Evolutionary conservation across 352 stramenopile genomes (phyloP).

Genomic region (Globisporangium canariense): DNA sequence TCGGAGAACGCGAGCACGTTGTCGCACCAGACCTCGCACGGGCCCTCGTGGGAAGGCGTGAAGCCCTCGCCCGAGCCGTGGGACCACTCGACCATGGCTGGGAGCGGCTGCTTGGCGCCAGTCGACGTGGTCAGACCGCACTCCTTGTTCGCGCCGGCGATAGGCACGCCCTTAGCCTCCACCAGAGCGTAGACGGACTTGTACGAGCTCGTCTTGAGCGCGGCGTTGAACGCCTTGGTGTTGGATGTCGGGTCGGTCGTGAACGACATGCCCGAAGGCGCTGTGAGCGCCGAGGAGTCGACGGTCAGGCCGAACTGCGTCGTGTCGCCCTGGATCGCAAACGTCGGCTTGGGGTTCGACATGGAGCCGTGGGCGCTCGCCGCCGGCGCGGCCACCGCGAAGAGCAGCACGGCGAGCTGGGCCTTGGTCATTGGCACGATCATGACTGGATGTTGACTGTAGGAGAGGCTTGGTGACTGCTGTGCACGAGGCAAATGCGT

Average conservation of each 20-base stretch:
- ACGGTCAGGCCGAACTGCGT: neutral
- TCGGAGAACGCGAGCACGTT: constrained; percentile 38
- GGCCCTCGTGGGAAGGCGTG: constrained; percentile 3
- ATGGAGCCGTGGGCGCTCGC: neutral
- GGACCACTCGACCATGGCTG: too few species aligned
- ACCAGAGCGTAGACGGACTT: neutral
- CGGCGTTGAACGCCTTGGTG: neutral
- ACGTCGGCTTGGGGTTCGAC: neutral
- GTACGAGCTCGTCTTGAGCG: neutral
- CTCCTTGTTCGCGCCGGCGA: neutral
- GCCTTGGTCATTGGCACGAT: too few species aligned
- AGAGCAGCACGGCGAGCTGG: too few species aligned
- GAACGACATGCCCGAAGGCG: neutral
- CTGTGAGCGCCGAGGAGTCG: neutral
- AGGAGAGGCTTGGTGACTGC: too few species aligned
- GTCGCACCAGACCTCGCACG: constrained; percentile 54
- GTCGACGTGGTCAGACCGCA: neutral
- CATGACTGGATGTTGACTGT: too few species aligned
- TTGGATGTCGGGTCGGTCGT: neutral
- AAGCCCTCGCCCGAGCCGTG: too few species aligned
- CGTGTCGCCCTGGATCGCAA: neutral
- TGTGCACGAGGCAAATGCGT: too few species aligned
- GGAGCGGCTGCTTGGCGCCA: too few species aligned
- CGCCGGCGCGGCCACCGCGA: too few species aligned
- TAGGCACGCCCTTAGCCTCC: neutral